phyloP scores from a whole-genome alignment of 2,329 filamentous ascomycete genomes.

The Fusarium bulbicola region DNA sequence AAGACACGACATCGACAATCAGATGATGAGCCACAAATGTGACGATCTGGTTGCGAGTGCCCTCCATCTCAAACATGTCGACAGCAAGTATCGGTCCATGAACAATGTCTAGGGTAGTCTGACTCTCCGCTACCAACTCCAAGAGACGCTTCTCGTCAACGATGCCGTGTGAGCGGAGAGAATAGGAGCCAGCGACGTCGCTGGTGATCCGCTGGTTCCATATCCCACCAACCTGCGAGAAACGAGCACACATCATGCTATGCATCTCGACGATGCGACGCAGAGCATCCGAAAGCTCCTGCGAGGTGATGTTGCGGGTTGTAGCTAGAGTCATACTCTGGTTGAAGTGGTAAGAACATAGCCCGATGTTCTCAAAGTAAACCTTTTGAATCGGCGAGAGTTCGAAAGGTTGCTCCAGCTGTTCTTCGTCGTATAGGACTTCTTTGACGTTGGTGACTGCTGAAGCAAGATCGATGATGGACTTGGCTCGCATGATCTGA shows the following conservation, averaged over 20 bases:
- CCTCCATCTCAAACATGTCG: conserved; percentile 34
- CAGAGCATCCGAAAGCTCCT: conserved; percentile 4
- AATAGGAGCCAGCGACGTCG: not conserved
- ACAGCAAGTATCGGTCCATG: not conserved
- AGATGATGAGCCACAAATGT: conserved; percentile 49
- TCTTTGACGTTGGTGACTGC: not conserved
- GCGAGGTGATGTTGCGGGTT: not conserved
- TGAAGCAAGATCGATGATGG: conserved; percentile 32
- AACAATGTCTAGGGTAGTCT: conserved; percentile 1
- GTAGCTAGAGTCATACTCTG: conserved; percentile 28
- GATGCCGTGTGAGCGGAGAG: not conserved
- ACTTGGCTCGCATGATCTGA: conserved; percentile 36
- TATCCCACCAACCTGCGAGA: not conserved
- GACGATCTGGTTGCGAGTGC: conserved; percentile 26
- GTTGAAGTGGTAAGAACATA: conserved; percentile 25
- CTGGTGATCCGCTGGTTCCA: conserved; percentile 24
- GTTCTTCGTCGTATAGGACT: not conserved
- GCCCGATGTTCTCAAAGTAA: conserved; percentile 15
- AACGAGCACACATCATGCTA: conserved; percentile 33
- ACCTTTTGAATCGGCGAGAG: conserved; percentile 21
- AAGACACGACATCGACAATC: conserved; percentile 57
- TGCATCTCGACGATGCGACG: conserved; percentile 14
- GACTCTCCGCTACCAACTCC: conserved; percentile 3
- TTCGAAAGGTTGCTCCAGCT: not conserved
- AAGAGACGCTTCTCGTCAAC: not conserved